Percentiles rank a stretch among this genome's conserved stretches.
phyloP scores from a whole-genome alignment of 257 asterid genomes.

The Solanum pennellii region DNA sequence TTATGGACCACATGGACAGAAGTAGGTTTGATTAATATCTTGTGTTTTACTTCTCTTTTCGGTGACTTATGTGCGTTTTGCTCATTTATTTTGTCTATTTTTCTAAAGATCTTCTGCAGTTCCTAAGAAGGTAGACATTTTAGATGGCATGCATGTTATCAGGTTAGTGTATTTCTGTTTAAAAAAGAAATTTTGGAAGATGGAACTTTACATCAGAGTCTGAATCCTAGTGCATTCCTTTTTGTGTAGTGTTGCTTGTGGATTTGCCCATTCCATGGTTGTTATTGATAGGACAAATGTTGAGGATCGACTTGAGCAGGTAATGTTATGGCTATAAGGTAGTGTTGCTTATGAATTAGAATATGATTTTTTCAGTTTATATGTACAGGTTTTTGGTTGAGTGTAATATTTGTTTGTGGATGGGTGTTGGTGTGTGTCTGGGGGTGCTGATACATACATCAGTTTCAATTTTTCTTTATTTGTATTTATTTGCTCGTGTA shows the following conservation, averaged over 20 bases:
- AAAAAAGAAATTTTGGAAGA: neutral
- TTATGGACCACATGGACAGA: conserved; percentile 83
- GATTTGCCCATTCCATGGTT: conserved; percentile 71
- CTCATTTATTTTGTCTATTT: neutral
- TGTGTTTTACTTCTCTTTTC: neutral
- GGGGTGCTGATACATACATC: neutral
- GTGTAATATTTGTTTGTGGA: neutral
- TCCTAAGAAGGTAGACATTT: conserved; percentile 80
- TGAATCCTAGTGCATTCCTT: neutral
- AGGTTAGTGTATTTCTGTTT: conserved; percentile 31
- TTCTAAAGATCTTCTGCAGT: conserved; percentile 74
- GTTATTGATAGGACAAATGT: conserved; percentile 65
- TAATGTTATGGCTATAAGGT: conserved; percentile 5
- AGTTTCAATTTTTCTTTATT: neutral
- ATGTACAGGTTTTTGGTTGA: neutral
- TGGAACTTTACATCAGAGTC: neutral
- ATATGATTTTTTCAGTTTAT: neutral
- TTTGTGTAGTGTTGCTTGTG: conserved; percentile 79
- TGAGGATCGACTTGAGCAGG: conserved; percentile 72
- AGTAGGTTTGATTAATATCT: conserved; percentile 28
- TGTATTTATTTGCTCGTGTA: neutral
- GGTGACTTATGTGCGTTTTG: neutral
- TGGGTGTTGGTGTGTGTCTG: neutral
- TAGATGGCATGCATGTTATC: conserved; percentile 90
- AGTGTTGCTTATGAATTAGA: neutral